Base-by-base conservation (phyloP, 1,139 yeast genomes). In the Candida frijolesensis region DNA sequence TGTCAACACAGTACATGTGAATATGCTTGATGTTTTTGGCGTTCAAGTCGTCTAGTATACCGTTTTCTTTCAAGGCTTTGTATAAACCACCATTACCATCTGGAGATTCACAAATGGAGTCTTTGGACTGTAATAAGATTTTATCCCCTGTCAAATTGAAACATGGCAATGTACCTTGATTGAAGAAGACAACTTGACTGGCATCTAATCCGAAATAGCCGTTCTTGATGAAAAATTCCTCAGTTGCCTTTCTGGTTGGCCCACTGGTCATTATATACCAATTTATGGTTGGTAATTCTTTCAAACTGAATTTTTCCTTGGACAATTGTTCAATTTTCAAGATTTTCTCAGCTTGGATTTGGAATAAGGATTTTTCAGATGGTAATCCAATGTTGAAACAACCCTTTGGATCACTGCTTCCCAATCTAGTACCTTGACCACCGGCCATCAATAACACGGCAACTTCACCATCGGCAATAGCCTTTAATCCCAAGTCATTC, bases 41-140 rank as follows among this genome's bases (percentile, higher is more conserved):
- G 27, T 71, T 63, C 65, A 94, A 82, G 64, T 92, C 97, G 9
- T 80, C 80, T 46, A 94, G 64, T 22, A 92, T 76, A 1, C 83
- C 82, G 56, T 86, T 82, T 39, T 80, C 79, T 58, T 74, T 72
- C 42, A 95, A 78, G 2, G 97, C 98, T 63, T 84, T 86, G 73
- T 95, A 95, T 51, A 95, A 76, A 1, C 99, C 99, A 51, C 99
- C 99, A 66, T 95, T 95, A 2, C 99, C 99, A 67, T 95, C 98
- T 2, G 99, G 99, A 11, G 97, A 89, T 60, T 89, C 89, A 35
- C 92, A 85, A 44, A 89, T 79, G 44, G 76, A 70, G 44, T 71
- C 63, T 47, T 79, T 72, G 7, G 82, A 66, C 54, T 83, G 83
- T 61, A 91, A 62, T 52, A 92, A 77, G 59, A 95, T 82, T 63